Base-by-base conservation (phyloP, 2,329 filamentous ascomycete genomes). In the Botrytis elliptica region DNA sequence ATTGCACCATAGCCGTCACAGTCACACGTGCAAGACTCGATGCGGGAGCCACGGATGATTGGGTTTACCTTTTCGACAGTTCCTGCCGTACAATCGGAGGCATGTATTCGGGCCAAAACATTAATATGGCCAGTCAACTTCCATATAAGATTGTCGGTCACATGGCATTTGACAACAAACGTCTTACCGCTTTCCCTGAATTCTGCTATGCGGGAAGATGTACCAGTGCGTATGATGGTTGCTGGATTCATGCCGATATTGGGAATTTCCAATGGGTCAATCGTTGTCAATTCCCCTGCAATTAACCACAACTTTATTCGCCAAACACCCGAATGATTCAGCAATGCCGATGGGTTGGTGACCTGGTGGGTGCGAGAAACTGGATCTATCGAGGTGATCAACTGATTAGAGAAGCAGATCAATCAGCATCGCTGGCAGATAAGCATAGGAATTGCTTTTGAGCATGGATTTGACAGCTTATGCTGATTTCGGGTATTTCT, bases 111-210 rank as follows among this genome's bases (percentile, higher is more conserved):
- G 29, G 2, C 18, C 40, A 29, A 14, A 12, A 33, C 29, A 33
- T 67, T 16, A 3, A 67, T 44, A 38, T 36, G 36, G 36, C 66
- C 40, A 69, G 66, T 33, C 66, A 69, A 33, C 66, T 69, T 38
- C 55, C 38, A 29, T 69, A 69, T n/a, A 69, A 69, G 36, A 57
- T 69, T 22, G 16, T 40, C 29, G 66, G 66, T 29, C 52, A 57
- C 52, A 57, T 57, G 52, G 52, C 52, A 57, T 4, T 5, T 29
- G 7, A 57, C 12, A 57, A 57, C 7, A 0, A 57, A 57, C 52
- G 52, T 18, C 52, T 57, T 57, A 57, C 52, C 14, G 52, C 52
- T 1, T 33, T 46, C 22, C 63, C 42, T 6, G 42, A 46, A 3
- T 65, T 65, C 22, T 65, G 29, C 20, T 65, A 65, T 46, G 63